These are phyloP conservation scores for Kuraishia cidri DNA, from an alignment of 805 yeast genomes.

Conservation along the genomic window DNA sequence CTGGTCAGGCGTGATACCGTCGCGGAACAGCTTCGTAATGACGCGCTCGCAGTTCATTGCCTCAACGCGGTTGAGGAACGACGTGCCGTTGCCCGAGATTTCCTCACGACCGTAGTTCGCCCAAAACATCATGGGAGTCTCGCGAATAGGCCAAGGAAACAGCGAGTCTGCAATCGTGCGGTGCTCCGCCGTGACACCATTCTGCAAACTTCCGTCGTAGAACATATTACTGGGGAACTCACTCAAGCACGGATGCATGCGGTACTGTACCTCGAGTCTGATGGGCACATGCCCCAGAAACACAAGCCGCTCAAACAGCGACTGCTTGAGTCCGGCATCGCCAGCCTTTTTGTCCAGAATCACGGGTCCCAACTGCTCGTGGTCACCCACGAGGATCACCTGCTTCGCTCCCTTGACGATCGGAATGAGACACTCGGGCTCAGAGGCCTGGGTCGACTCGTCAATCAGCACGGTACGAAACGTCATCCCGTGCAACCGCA, in stretches of 20 bases:
- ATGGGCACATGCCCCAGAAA: slow-evolving; percentile 78
- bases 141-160: slow-evolving; percentile 89
- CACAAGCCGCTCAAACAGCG: slow-evolving; percentile 80
- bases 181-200: slow-evolving; percentile 78
- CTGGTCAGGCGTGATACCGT: slow-evolving; percentile 71
- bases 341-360: slow-evolving; percentile 74
- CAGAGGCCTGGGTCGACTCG: slow-evolving; percentile 91
- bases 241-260: slow-evolving; percentile 87
- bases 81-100: slow-evolving; percentile 71
- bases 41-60: slow-evolving; percentile 83
- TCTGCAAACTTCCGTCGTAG: slow-evolving; percentile 86
- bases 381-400: slow-evolving; percentile 85
- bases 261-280: slow-evolving; percentile 83
- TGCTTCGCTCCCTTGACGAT: slow-evolving; percentile 85
- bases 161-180: slow-evolving; percentile 43
- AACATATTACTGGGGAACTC: slow-evolving; percentile 89
- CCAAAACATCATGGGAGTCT: slow-evolving; percentile 95
- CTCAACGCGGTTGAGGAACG: slow-evolving; percentile 78
- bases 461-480: slow-evolving; percentile 83
- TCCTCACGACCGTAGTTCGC: slow-evolving; percentile 85
- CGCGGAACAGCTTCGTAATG: slow-evolving; percentile 61
- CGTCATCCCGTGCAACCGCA: slow-evolving; percentile 39
- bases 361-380: slow-evolving; percentile 92
- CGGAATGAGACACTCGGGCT: slow-evolving; percentile 87
- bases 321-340: slow-evolving; percentile 79